Evolutionary conservation across 1,284 basidiomycete species (phyloP), one percentile per base, ranked within the genome.

Genomic region (Moesziomyces globuligerus): DNA sequence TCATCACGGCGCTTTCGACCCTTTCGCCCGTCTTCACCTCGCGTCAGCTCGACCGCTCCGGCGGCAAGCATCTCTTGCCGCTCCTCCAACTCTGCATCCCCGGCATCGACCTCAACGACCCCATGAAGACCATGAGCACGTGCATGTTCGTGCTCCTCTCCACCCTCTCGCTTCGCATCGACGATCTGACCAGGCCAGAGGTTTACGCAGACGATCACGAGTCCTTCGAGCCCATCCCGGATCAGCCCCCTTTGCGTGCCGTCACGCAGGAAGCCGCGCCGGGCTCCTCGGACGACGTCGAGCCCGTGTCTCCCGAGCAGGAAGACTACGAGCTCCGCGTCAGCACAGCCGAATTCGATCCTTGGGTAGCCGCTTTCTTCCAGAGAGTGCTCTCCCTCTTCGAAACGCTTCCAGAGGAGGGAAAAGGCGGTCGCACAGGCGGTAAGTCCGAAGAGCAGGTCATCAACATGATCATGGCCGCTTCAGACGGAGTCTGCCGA

Each of bases 31-130:
- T 92, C 8, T 84, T 98, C 29, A 87, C 93, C 2, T 89, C 89
- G 2, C 90, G 93, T 67, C 86, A 86, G 24, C 82, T 91, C 37
- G 98, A 85, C 76, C 85, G 90, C 7, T 89, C 90, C 3, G 95
- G 94, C 1, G 91, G 93, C 83, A 94, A 92, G 80, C 90, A 93
- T 80, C 85, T 98, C 29, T 85, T 94, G 3, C 92, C 94, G 20
- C 86, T 98, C 20, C 87, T 98, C 54, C 93, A 96, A 74, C 85
- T 97, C 32, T 92, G 91, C 67, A 85, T 98, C 38, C 94, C 95
- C 15, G 93, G 93, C 6, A 92, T 96, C 65, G 93, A 95, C 83
- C 82, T 95, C 87, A 98, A 97, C 83, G 94, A 98, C 72, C 92
- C 94, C 0, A 86, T 88, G 70, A 98, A 98, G 86, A 97, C 94